Percentiles rank a stretch among this genome's conserved stretches.
Conservation (phyloP, 495 filamentous ascomycete genomes). For the Glonium stellatum region DNA sequence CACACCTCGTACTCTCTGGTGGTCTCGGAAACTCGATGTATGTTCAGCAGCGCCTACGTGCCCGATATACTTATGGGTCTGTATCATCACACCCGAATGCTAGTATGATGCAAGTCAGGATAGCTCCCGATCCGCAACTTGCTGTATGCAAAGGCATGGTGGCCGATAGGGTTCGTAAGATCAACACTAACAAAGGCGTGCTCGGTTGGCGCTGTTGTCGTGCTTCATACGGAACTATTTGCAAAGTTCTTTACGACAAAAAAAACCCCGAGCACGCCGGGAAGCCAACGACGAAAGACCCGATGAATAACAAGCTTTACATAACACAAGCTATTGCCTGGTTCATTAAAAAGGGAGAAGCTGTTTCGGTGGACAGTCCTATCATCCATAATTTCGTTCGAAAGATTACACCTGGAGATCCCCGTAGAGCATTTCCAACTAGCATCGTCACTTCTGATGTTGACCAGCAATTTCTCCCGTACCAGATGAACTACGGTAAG, state of each 20-base stretch:
- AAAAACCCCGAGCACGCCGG: conserved; percentile 26
- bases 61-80: conserved; percentile 23
- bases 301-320: conserved; percentile 30
- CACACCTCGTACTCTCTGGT: conserved; percentile 55
- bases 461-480: conserved; percentile 29
- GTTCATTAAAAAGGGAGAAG: conserved; percentile 37
- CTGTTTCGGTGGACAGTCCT: conserved; percentile 34
- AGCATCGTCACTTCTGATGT: conserved; percentile 32
- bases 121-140: conserved; percentile 38
- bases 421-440: conserved; percentile 33
- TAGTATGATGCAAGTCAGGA: conserved; percentile 27
- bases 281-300: conserved; percentile 24
- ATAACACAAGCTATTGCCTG: conserved; percentile 31
- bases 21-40: conserved; percentile 62
- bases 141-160: conserved; percentile 40
- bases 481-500: conserved; percentile 31
- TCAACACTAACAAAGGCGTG: conserved; percentile 27
- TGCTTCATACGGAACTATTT: conserved; percentile 31
- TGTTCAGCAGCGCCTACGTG: conserved; percentile 36
- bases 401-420: conserved; percentile 35
- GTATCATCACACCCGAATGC: conserved; percentile 13
- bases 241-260: conserved; percentile 33
- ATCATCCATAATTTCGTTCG: conserved; percentile 37
- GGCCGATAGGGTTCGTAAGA: conserved; percentile 30
- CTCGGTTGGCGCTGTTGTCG: conserved; percentile 34